Conservation (phyloP, 1,139 yeast genomes). For the Yamadazyma atlantica region DNA sequence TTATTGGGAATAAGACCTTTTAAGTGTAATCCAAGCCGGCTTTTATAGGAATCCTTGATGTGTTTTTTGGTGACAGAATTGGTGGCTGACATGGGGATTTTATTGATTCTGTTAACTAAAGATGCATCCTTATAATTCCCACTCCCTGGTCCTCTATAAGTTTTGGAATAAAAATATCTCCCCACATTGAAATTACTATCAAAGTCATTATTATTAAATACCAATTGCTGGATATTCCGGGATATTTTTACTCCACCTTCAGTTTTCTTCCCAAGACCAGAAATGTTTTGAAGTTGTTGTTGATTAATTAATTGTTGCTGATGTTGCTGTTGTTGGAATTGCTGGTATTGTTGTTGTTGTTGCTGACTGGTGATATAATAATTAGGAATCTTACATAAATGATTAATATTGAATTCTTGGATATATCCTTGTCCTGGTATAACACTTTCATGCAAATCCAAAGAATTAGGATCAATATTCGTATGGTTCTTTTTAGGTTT, state of each 20-base stretch:
- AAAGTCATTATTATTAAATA: conserved; percentile 31
- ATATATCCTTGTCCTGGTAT: conserved; percentile 49
- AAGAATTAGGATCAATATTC: conserved; percentile 38
- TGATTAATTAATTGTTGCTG: conserved; percentile 3
- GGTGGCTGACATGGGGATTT: conserved; percentile 14
- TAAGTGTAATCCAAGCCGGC: conserved; percentile 26
- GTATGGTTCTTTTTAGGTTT: conserved; percentile 32
- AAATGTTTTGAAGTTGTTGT: conserved; percentile 7
- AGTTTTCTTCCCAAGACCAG: conserved; percentile 8
- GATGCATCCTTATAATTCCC: conserved; percentile 50
- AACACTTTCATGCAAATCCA: conserved; percentile 41
- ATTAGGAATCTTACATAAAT: conserved; percentile 45
- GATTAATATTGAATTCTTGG: conserved; percentile 43
- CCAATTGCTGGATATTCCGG: conserved; percentile 37
- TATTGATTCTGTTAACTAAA: conserved; percentile 40
- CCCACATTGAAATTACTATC: conserved; percentile 31
- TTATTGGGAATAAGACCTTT: conserved; percentile 42
- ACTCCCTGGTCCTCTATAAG: conserved; percentile 48
- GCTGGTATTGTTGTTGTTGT: conserved; percentile 10
- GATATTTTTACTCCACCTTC: conserved; percentile 23
- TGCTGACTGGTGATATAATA: conserved; percentile 38
- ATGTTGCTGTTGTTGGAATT: conserved; percentile 2
- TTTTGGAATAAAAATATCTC: conserved; percentile 41
- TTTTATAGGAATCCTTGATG: conserved; percentile 12
- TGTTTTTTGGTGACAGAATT: conserved; percentile 14